Base-by-base conservation (phyloP, 495 filamentous ascomycete species). In the Saxophila tyrrhenica region DNA sequence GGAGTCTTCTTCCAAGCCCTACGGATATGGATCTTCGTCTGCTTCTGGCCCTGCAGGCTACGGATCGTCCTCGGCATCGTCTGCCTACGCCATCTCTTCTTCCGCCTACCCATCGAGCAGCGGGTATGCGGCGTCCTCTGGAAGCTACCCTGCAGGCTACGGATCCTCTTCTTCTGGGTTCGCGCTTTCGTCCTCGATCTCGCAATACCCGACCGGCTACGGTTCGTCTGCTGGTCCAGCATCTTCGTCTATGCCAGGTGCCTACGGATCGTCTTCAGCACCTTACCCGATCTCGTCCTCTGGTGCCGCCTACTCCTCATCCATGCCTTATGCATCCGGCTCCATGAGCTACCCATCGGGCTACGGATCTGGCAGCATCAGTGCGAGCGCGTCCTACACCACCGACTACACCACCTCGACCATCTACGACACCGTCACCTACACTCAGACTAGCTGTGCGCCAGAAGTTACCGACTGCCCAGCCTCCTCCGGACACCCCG, bases 351-450 rank as follows among this genome's bases (percentile, higher is more conserved):
- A n/a, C n/a, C n/a, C n/a, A n/a, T n/a, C n/a, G n/a, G n/a, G n/a
- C n/a, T n/a, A n/a, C n/a, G n/a, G n/a, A n/a, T 35, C 29, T 35
- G 29, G 29, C 29, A 35, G 29, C 29, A 13, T 35, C 5, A 35
- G 29, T 13, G 29, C 29, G 13, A 35, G 29, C 29, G 29, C 29
- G 5, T 35, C 29, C 13, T 5, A 7, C 29, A 5, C 29, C 5
- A 35, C 29, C 13, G 29, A 13, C 29, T 35, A 35, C 25, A 54
- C 52, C 41, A 54, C 52, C 11, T 3, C 39, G 3, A 54, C 52
- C 24, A 43, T 48, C 25, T 17, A 25, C n/a, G 41, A 15, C 42
- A 45, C 52, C 7, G 38, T 29, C 3, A 54, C 52, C 25, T 48
- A 54, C 52, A 48, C 52, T 17, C 3, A 47, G 41, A 47, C 44